Conservation (phyloP, 176 grass and related monocot genomes). For the Rhynchospora breviuscula region DNA sequence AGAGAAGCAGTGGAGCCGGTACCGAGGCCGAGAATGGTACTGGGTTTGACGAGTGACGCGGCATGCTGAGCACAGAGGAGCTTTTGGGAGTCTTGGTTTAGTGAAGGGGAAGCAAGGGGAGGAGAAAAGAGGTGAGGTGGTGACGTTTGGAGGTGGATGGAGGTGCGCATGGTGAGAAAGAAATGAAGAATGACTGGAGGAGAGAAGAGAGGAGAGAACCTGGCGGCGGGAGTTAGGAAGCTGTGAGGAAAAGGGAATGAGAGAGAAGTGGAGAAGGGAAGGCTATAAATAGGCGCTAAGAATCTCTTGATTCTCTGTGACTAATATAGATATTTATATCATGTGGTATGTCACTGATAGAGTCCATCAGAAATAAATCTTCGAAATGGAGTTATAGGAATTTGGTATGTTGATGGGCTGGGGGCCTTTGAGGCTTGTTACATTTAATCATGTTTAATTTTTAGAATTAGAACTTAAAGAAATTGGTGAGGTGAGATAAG, state of each 20-base stretch:
- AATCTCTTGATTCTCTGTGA: not conserved
- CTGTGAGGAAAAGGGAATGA: not conserved
- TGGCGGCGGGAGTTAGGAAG: slow-evolving; percentile 1
- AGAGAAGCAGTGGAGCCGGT: slow-evolving; percentile 70
- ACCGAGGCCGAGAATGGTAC: slow-evolving; percentile 57
- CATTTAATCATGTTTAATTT: not conserved
- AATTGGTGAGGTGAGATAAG: not conserved
- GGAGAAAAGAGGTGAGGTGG: not conserved
- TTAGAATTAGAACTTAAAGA: not conserved
- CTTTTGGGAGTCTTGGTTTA: slow-evolving; percentile 59
- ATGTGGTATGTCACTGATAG: not conserved
- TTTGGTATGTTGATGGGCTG: not conserved
- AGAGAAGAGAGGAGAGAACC: slow-evolving; percentile 16
- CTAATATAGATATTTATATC: not conserved
- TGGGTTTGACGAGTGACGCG: slow-evolving; percentile 36
- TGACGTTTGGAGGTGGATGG: slow-evolving; percentile 31
- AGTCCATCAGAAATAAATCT: no score
- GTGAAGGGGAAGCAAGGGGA: not conserved
- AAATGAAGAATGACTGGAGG: not conserved
- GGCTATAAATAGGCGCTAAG: not conserved
- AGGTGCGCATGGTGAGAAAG: slow-evolving; percentile 38
- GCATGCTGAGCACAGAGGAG: slow-evolving; percentile 54
- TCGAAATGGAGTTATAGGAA: not conserved
- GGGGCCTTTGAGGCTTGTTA: not conserved
- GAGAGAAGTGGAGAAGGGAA: not conserved